A percentile compares a stretch with the other conserved stretches of the same genome.
These are phyloP conservation scores for Ajuga chamaepitys DNA, from an alignment of 257 asterid species.

Conservation along the genomic window DNA sequence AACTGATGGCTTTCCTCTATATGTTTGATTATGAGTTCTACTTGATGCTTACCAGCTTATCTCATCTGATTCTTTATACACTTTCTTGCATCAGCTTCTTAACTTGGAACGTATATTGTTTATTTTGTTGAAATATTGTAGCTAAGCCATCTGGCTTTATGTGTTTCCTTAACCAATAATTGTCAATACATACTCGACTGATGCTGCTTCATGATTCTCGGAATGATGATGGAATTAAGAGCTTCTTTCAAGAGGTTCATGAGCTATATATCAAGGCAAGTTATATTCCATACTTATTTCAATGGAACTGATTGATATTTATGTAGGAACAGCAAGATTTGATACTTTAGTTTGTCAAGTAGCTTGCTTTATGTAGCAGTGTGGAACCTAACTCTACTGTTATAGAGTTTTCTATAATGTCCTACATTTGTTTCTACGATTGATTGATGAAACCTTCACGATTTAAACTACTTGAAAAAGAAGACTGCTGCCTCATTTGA, in stretches of 20 bases:
- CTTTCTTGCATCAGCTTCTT: constrained; percentile 1
- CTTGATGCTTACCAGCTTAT: neutral
- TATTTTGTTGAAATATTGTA: neutral
- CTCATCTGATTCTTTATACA: neutral
- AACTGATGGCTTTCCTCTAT: neutral
- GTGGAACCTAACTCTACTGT: neutral
- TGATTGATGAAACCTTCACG: neutral
- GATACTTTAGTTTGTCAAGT: neutral
- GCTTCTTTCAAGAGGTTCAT: constrained; percentile 96
- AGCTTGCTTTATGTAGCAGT: neutral
- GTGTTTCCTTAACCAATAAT: constrained; percentile 41
- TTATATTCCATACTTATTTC: neutral
- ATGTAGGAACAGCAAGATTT: constrained; percentile 1
- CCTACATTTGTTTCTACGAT: neutral
- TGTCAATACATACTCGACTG: constrained; percentile 73
- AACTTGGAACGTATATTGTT: neutral
- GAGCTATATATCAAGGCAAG: constrained; percentile 85
- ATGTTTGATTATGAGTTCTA: neutral
- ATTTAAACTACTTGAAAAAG: no score
- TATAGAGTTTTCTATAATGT: neutral
- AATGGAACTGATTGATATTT: neutral
- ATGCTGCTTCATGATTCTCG: constrained; percentile 98
- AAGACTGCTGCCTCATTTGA: neutral
- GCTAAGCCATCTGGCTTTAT: neutral
- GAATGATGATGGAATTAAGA: constrained; percentile 96